These are phyloP conservation scores for Trichosanthes truncata DNA, from an alignment of 306 rosid genomes.

Conservation along the genomic window DNA sequence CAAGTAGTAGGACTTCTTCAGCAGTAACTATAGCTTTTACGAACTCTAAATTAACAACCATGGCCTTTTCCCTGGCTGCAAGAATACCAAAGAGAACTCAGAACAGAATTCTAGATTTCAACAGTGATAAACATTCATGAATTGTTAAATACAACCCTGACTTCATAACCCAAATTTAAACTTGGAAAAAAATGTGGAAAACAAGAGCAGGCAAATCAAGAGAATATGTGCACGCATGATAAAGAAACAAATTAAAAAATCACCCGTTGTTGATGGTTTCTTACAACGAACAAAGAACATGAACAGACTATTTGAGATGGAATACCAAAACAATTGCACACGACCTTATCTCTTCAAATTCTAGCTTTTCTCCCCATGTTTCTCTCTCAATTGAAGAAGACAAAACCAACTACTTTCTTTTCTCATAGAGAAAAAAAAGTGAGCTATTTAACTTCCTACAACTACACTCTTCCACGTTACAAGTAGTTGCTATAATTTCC, in stretches of 20 bases:
- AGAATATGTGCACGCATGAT: not conserved
- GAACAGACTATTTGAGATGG: not conserved
- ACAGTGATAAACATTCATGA: not conserved
- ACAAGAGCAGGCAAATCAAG: not conserved
- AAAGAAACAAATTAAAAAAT: not conserved
- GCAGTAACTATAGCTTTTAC: slow-evolving; percentile 82
- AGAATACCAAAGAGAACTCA: not conserved
- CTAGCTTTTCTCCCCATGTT: not conserved
- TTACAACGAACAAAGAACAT: not conserved
- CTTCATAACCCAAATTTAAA: not conserved
- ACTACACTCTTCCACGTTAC: not conserved
- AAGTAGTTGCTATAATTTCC: not conserved
- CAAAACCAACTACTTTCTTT: not conserved
- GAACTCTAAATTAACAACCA: slow-evolving; percentile 92
- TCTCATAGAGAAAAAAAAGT: not conserved
- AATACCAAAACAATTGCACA: not conserved
- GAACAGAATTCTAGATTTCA: not conserved
- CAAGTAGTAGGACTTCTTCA: slow-evolving; percentile 79
- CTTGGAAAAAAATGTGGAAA: not conserved
- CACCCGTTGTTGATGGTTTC: not conserved
- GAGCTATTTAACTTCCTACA: not conserved
- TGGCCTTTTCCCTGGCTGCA: slow-evolving; percentile 90
- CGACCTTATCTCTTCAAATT: not conserved
- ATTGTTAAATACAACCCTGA: not conserved
- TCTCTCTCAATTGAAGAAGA: not conserved